Conservation (phyloP, 1,284 basidiomycete species). For the Ceratobasidium papillatum region DNA sequence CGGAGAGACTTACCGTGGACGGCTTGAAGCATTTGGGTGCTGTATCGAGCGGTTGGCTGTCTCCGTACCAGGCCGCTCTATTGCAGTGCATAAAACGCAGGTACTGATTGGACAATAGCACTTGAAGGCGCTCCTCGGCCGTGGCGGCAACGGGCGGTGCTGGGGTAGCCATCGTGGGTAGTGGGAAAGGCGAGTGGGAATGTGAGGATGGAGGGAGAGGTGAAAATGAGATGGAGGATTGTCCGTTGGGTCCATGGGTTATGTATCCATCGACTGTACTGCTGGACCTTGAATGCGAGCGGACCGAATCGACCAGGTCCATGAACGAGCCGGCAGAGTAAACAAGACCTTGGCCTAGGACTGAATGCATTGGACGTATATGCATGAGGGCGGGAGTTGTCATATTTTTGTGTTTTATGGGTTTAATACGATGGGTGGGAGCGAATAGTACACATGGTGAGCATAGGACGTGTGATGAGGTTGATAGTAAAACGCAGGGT, state of each 20-base stretch:
- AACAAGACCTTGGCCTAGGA: background rate
- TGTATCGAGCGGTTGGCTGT: slow-evolving; percentile 11
- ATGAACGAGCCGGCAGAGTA: background rate
- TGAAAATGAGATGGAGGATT: background rate
- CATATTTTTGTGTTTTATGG: background rate
- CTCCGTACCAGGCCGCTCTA: slow-evolving; percentile 12
- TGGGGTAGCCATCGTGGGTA: background rate
- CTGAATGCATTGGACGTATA: background rate
- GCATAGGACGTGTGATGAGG: slow-evolving; percentile 13
- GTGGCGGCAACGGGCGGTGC: background rate
- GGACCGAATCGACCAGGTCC: background rate
- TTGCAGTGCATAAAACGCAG: slow-evolving; percentile 21
- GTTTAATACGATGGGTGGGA: slow-evolving; percentile 35
- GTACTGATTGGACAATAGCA: slow-evolving; percentile 32
- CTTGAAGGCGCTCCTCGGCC: slow-evolving; percentile 14
- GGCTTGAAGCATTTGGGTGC: slow-evolving; percentile 17
- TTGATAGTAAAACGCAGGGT: slow-evolving; percentile 6
- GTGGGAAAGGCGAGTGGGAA: background rate
- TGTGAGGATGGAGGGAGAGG: background rate
- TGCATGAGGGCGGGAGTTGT: background rate
- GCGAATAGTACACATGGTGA: slow-evolving; percentile 11
- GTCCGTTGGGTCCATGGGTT: background rate
- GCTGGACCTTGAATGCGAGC: slow-evolving; percentile 2
- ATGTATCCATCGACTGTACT: slow-evolving; percentile 24
- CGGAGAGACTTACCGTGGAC: slow-evolving; percentile 3